These are phyloP conservation scores for Melaleuca quinquenervia DNA, from an alignment of 345 rosid species.

Conservation along the genomic window DNA sequence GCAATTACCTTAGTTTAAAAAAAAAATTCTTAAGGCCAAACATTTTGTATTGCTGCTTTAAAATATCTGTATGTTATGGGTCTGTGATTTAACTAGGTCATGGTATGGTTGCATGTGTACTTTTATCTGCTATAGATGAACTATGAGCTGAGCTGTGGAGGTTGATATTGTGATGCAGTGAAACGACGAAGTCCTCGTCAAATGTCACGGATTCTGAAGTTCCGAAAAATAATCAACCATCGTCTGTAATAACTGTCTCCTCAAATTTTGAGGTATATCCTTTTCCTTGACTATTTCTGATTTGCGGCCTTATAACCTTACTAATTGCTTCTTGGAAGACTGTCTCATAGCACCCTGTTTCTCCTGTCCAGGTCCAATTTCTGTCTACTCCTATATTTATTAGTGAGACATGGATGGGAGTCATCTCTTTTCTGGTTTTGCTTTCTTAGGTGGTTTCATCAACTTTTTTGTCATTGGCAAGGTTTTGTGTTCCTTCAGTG, in stretches of 20 bases:
- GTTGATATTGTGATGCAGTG: slow-evolving; percentile 30
- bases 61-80: neutral
- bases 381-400: neutral
- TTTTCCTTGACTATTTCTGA: neutral
- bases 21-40: neutral
- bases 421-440: neutral
- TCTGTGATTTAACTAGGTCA: neutral
- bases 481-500: neutral
- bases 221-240: slow-evolving; percentile 33
- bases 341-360: neutral
- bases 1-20: neutral
- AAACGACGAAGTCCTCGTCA: slow-evolving; percentile 35
- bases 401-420: neutral
- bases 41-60: neutral
- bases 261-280: slow-evolving; percentile 68
- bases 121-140: neutral
- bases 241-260: slow-evolving; percentile 47
- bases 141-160: neutral
- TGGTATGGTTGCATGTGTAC: neutral
- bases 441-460: neutral
- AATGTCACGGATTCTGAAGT: slow-evolving; percentile 35
- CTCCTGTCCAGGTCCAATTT: neutral
- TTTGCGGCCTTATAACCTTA: neutral
- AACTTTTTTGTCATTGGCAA: neutral
- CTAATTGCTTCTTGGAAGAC: neutral